Percentiles rank a stretch among this genome's conserved stretches.
phyloP scores from a whole-genome alignment of 345 rosid species.

The Toxicodendron radicans region DNA sequence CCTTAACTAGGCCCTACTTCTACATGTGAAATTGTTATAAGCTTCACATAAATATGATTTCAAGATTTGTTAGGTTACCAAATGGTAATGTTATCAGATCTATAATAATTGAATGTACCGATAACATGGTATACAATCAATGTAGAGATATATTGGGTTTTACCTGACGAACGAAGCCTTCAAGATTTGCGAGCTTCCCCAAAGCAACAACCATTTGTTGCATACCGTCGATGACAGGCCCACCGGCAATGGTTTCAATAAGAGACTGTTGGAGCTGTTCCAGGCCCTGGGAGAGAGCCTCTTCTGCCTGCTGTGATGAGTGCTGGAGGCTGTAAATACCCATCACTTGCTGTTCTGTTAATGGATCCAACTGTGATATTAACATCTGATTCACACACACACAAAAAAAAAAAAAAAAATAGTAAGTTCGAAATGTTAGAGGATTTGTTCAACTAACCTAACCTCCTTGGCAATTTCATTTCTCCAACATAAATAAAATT shows the following conservation, averaged over 20 bases:
- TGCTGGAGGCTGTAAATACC: constrained; percentile 92
- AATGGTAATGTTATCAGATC: neutral
- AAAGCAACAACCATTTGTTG: constrained; percentile 93
- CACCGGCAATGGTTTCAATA: constrained; percentile 67
- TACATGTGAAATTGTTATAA: neutral
- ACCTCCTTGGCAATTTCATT: too few species aligned
- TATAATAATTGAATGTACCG: too few species aligned
- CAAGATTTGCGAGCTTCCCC: constrained; percentile 86
- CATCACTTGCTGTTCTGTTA: constrained; percentile 91
- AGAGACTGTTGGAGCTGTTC: constrained; percentile 96
- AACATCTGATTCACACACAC: constrained; percentile 52
- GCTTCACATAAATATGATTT: neutral
- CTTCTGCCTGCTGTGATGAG: constrained; percentile 94
- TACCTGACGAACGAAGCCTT: constrained; percentile 98
- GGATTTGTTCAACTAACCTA: too few species aligned
- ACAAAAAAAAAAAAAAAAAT: neutral
- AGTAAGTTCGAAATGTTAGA: neutral
- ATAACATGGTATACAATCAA: too few species aligned
- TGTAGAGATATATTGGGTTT: neutral
- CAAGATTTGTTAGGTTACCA: neutral
- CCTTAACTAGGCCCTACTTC: neutral
- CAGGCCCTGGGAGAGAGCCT: constrained; percentile 84
- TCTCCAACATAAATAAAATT: neutral
- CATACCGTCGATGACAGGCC: constrained; percentile 64
- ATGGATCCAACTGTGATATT: constrained; percentile 72